phyloP scores from a whole-genome alignment of 495 filamentous ascomycete species.

The Penicillium cataractarum region DNA sequence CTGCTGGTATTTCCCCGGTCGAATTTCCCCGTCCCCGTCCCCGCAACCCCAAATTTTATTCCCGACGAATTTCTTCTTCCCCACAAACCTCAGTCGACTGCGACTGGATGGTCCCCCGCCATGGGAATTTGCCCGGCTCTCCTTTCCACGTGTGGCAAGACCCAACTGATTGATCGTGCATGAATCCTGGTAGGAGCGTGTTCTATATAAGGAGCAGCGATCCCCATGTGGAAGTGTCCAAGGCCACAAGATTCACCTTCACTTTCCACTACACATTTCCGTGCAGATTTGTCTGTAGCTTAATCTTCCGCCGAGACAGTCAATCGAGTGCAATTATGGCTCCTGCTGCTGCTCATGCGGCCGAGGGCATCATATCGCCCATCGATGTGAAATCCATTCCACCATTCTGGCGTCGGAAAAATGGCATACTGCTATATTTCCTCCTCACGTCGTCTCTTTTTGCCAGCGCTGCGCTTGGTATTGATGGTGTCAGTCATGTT shows the following conservation, averaged over 20 bases:
- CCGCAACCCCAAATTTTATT: neutral
- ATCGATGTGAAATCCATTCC: constrained; percentile 31
- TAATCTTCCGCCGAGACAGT: neutral
- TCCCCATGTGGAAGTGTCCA: neutral
- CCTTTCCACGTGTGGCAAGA: neutral
- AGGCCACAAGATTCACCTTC: neutral
- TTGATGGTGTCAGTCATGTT: constrained; percentile 28
- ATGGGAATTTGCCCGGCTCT: neutral
- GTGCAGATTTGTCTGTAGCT: neutral
- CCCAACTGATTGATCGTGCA: neutral
- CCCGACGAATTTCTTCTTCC: constrained; percentile 11
- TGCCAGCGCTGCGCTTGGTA: constrained; percentile 33
- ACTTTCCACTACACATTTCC: neutral
- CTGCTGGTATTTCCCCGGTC: constrained; percentile 13
- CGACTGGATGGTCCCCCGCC: constrained; percentile 6
- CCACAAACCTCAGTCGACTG: constrained; percentile 8
- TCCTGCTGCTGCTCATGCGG: constrained; percentile 28
- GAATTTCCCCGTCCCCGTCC: constrained; percentile 7
- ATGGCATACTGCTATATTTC: constrained; percentile 37
- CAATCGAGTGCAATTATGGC: constrained; percentile 13
- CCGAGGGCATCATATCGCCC: constrained; percentile 29
- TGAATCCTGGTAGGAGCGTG: neutral
- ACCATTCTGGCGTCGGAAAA: constrained; percentile 36
- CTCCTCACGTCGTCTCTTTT: constrained; percentile 35
- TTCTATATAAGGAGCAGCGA: constrained; percentile 22